phyloP scores from a whole-genome alignment of 163 green algal genomes.

The Chlorella variabilis region DNA sequence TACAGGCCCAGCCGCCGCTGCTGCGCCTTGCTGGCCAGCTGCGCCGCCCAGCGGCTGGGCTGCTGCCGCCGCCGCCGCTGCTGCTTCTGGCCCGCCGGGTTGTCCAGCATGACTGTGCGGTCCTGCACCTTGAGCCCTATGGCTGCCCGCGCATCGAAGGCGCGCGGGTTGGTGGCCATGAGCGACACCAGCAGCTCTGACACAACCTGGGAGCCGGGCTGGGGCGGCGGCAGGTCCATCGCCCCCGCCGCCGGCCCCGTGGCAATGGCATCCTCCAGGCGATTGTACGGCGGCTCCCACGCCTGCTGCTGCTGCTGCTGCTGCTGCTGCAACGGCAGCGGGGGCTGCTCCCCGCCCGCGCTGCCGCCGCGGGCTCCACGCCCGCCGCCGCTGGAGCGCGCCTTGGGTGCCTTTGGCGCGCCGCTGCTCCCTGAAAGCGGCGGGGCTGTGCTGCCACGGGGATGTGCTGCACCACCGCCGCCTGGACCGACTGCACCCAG shows the following conservation, averaged over 20 bases:
- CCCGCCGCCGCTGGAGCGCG: not conserved
- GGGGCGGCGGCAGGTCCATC: constrained; percentile 7
- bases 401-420: not conserved
- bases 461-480: not conserved
- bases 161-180: constrained; percentile 39
- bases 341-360: not conserved
- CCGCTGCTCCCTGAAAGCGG: not conserved
- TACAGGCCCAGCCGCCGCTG: constrained; percentile 39
- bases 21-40: constrained; percentile 13
- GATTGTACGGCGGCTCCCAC: constrained; percentile 3
- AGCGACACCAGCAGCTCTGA: constrained; percentile 27
- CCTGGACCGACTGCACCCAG: not conserved
- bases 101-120: constrained; percentile 40
- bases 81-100: constrained; percentile 2
- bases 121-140: constrained; percentile 39
- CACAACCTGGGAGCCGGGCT: constrained; percentile 13
- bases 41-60: not conserved
- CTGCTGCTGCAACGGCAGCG: constrained; percentile 4
- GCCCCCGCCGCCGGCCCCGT: constrained; percentile 19
- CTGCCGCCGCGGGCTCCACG: not conserved
- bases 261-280: constrained; percentile 12
- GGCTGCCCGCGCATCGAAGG: constrained; percentile 22
- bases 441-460: not conserved
- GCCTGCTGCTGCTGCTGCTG: constrained; percentile 3
- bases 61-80: not conserved